A percentile compares a stretch with the other conserved stretches of the same genome.
Evolutionary conservation across 495 filamentous ascomycete genomes (phyloP).

Genomic region (Sphaerosporella brunnea): DNA sequence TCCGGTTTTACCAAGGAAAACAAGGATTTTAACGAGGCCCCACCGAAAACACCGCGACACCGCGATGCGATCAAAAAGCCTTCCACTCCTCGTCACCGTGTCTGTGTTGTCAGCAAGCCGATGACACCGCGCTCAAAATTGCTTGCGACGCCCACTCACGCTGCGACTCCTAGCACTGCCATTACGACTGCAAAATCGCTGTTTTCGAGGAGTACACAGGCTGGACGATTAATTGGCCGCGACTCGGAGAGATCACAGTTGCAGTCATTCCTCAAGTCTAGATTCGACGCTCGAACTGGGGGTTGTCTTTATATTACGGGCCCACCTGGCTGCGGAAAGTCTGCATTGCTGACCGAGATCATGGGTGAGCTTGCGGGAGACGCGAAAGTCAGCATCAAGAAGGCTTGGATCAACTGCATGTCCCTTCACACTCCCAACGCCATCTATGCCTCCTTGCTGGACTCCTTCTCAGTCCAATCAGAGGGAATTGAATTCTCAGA

Average conservation of each 20-base stretch:
- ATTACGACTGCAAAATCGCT: conserved; percentile 77
- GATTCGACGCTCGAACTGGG: conserved; percentile 40
- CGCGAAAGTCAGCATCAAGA: conserved; percentile 35
- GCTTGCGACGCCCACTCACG: conserved; percentile 36
- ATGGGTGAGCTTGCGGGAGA: conserved; percentile 38
- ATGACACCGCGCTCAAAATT: conserved; percentile 48
- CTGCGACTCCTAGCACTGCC: conserved; percentile 43
- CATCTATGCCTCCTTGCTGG: conserved; percentile 56
- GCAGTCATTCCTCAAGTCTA: conserved; percentile 45
- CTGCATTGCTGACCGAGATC: conserved; percentile 71
- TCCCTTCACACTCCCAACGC: conserved; percentile 72
- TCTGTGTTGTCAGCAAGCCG: conserved; percentile 42
- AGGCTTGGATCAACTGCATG: conserved; percentile 85
- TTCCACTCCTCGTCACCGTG: conserved; percentile 51
- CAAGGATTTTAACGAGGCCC: background rate
- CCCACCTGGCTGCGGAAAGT: conserved; percentile 91
- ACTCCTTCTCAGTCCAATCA: conserved; percentile 39
- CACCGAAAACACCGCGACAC: conserved; percentile 48
- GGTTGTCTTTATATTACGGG: conserved; percentile 94
- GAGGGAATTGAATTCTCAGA: conserved; percentile 77
- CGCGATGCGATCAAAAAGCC: conserved; percentile 45
- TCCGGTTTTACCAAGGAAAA: background rate
- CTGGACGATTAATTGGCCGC: conserved; percentile 61
- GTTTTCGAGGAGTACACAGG: conserved; percentile 62
- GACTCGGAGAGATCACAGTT: conserved; percentile 63